Conservation (phyloP, 345 rosid species). For the Eucalyptus erythrocorys region DNA sequence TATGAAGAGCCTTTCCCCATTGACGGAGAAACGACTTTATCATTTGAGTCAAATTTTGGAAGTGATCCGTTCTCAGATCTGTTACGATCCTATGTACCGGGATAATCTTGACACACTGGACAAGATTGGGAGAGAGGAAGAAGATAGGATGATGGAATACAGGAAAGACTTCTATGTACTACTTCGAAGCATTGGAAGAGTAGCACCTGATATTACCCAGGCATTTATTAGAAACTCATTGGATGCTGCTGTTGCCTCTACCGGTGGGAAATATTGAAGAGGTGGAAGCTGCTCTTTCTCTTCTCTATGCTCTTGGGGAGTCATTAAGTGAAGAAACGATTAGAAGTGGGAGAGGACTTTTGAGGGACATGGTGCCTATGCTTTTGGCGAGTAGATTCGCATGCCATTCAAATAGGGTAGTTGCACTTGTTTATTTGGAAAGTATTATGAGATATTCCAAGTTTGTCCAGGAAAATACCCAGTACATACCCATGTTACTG, state of each 20-base stretch:
- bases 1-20: conserved; percentile 59
- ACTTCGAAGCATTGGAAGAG: conserved; percentile 70
- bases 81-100: conserved; percentile 64
- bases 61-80: conserved; percentile 65
- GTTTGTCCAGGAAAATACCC: conserved; percentile 67
- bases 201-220: conserved; percentile 78
- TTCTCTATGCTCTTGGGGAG: conserved; percentile 84
- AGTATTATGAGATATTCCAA: conserved; percentile 73
- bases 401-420: conserved; percentile 83
- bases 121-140: conserved; percentile 87
- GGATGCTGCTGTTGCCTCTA: conserved; percentile 43
- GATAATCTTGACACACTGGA: conserved; percentile 60
- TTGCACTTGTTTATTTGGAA: conserved; percentile 82
- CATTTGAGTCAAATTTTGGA: conserved; percentile 69
- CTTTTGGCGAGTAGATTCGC: conserved; percentile 67
- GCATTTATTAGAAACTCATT: conserved; percentile 67
- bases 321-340: conserved; percentile 67
- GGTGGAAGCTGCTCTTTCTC: conserved; percentile 95
- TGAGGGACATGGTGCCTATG: conserved; percentile 64
- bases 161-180: conserved; percentile 82
- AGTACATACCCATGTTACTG: conserved; percentile 56
- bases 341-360: conserved; percentile 50
- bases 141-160: conserved; percentile 72
- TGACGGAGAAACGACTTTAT: conserved; percentile 60
- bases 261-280: conserved; percentile 76